Base-by-base conservation (phyloP, 306 rosid species). In the Trifolium repens region DNA sequence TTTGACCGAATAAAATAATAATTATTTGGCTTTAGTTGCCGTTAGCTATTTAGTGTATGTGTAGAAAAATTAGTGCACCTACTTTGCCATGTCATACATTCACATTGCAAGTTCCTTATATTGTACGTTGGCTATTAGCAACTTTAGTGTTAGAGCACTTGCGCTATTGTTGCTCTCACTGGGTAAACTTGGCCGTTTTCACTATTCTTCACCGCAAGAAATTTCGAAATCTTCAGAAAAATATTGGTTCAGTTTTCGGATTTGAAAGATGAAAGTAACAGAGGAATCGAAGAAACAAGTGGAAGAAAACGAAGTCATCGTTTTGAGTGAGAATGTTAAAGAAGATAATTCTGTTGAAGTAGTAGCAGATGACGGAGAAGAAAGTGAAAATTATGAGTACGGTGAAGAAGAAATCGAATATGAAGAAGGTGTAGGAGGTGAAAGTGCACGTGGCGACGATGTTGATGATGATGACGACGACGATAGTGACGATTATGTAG, bases 251-350 rank as follows among this genome's bases (percentile, higher is more conserved):
- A 67, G 60, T 58, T 16, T 70, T 71, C 14, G 42, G 9, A 2
- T 13, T 46, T 13, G 16, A 46, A 65, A 80, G 88, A 93, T 93
- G 96, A 93, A 86, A 85, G 5, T 69, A 43, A 37, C 71, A 32
- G 90, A 88, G 81, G 88, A 86, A 60, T 82, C 81, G 79, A 78
- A 62, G 42, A 85, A 82, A 62, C 77, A 72, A 2, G 83, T 78
- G 69, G 96, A 80, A 81, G 93, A 89, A 71, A 84, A 87, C 76
- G 85, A 84, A 47, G 67, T 77, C 62, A 12, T 5, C 16, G 59
- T 37, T 73, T 60, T 71, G 83, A 27, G 8, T 5, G 87, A 66
- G 11, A 80, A 75, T 2, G 86, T 80, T 4, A 87, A 71, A 0
- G 88, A 80, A 14, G 82, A 59, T 37, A 80, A 69, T 7, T 57